Conservation (phyloP, 2,329 filamentous ascomycete species). For the Tothia fuscella region DNA sequence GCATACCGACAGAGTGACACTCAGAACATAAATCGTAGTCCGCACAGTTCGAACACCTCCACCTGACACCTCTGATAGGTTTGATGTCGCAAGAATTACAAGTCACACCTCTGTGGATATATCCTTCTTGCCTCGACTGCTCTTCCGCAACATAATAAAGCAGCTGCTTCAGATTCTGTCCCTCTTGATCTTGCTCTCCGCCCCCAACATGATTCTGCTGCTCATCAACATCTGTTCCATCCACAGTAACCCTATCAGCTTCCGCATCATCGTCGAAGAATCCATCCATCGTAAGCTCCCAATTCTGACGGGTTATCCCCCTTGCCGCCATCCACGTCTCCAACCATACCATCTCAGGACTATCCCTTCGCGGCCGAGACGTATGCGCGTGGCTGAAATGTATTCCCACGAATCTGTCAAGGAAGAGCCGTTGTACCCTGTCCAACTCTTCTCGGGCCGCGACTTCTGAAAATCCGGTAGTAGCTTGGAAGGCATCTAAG, state of each 20-base stretch:
- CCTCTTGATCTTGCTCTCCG: slow-evolving; percentile 21
- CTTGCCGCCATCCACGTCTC: not conserved
- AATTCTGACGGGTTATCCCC: slow-evolving; percentile 1
- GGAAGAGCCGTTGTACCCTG: not conserved
- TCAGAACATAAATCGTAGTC: slow-evolving; percentile 94
- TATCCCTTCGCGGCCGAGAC: not conserved
- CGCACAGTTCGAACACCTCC: slow-evolving; percentile 88
- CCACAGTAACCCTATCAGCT: slow-evolving; percentile 2
- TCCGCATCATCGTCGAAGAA: not conserved
- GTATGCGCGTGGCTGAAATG: not conserved
- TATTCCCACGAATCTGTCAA: slow-evolving; percentile 2
- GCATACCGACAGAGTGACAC: slow-evolving; percentile 67
- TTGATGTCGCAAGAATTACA: slow-evolving; percentile 77
- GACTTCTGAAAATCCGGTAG: not conserved
- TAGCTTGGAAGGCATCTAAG: not conserved
- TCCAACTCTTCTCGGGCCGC: not conserved
- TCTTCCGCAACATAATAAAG: slow-evolving; percentile 91
- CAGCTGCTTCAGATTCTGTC: slow-evolving; percentile 72
- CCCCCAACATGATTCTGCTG: no score
- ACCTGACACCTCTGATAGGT: slow-evolving; percentile 84
- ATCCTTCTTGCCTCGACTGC: slow-evolving; percentile 75
- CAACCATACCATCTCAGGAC: no score
- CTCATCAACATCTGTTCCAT: slow-evolving; percentile 8
- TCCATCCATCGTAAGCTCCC: not conserved
- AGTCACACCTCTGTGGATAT: slow-evolving; percentile 81